A percentile compares a stretch with the other conserved stretches of the same genome.
Conservation (phyloP, 208 protist species). For the Zelonia costaricensis region DNA sequence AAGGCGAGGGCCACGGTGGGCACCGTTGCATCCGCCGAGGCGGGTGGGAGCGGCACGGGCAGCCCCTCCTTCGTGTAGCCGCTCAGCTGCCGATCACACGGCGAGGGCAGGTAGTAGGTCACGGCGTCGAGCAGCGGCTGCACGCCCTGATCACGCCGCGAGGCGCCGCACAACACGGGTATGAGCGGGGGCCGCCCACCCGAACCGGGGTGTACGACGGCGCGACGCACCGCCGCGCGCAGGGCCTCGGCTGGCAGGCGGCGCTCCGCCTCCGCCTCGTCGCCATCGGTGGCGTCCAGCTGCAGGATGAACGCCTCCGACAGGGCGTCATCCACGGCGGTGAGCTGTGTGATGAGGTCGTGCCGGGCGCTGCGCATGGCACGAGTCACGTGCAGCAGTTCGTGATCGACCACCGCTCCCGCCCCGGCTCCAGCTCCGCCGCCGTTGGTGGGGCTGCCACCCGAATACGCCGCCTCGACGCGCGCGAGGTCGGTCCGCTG, state of each 20-base stretch:
- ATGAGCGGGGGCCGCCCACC: constrained; percentile 39
- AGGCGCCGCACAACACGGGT: constrained; percentile 92
- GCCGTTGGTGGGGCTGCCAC: too few species aligned
- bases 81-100: constrained; percentile 69
- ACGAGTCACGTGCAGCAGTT: constrained; percentile 49
- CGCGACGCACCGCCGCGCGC: constrained; percentile 60
- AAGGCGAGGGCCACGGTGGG: constrained; percentile 90
- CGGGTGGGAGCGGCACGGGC: constrained; percentile 46
- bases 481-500: constrained; percentile 12
- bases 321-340: constrained; percentile 62
- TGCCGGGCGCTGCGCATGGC: constrained; percentile 42
- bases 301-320: constrained; percentile 65
- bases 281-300: constrained; percentile 71
- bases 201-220: constrained; percentile 39
- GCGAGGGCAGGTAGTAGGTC: constrained; percentile 91
- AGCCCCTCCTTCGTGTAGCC: constrained; percentile 48
- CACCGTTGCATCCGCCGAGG: constrained; percentile 28
- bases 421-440: background rate
- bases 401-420: constrained; percentile 11
- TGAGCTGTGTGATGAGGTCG: constrained; percentile 65
- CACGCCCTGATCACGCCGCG: constrained; percentile 90
- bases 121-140: constrained; percentile 93
- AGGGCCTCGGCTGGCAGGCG: constrained; percentile 56
- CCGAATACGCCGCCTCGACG: background rate
- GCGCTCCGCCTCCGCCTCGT: constrained; percentile 68